These are phyloP conservation scores for Castanea crenata DNA, from an alignment of 306 rosid species.

Conservation along the genomic window DNA sequence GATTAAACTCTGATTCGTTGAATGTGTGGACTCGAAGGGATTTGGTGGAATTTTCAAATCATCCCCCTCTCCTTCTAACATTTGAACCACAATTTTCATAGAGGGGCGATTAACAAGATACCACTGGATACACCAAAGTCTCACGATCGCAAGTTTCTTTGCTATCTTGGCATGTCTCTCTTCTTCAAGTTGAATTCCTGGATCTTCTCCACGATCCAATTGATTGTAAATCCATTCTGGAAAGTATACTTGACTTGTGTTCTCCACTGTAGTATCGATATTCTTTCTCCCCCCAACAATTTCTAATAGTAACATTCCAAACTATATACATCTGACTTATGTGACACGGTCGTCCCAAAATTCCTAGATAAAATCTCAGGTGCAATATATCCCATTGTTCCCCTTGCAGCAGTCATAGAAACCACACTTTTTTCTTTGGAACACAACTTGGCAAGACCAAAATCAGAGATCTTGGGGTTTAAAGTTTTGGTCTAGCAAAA, in stretches of 20 bases:
- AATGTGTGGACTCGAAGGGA: neutral
- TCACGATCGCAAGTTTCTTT: constrained; percentile 28
- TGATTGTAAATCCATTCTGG: constrained; percentile 30
- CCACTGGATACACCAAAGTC: constrained; percentile 34
- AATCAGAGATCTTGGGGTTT: constrained; percentile 31
- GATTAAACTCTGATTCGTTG: neutral
- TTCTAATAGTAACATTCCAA: constrained; percentile 39
- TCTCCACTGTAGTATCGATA: constrained; percentile 8
- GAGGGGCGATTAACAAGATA: constrained; percentile 34
- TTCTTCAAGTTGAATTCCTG: neutral
- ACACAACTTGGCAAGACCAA: constrained; percentile 30
- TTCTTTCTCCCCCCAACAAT: constrained; percentile 27
- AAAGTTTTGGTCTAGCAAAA: constrained; percentile 15
- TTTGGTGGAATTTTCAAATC: constrained; percentile 3
- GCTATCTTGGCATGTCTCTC: constrained; percentile 13
- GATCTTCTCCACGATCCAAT: neutral
- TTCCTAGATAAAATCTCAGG: neutral
- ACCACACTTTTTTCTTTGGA: neutral
- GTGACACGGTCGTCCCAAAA: neutral
- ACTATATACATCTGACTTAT: constrained; percentile 38
- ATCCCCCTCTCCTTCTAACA: constrained; percentile 19
- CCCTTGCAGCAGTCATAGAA: neutral
- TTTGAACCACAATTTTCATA: constrained; percentile 18
- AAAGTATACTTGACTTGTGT: constrained; percentile 24
- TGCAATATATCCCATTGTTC: constrained; percentile 20